Percentiles rank a stretch among this genome's conserved stretches.
Conservation (phyloP, 768 basidiomycete genomes). For the Suillus sp. region DNA sequence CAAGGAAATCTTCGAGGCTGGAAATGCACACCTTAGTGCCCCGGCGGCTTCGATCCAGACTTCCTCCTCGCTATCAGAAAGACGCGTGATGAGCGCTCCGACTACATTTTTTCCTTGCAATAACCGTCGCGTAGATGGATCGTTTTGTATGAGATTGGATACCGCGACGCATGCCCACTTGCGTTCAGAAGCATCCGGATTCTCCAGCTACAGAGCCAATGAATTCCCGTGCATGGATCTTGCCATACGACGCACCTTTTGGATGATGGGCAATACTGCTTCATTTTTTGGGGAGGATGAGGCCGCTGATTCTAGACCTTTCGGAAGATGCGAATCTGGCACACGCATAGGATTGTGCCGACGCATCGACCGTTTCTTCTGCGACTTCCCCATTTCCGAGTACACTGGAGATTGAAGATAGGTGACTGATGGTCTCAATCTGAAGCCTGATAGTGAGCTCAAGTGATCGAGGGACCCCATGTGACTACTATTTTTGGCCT, state of each 20-base stretch:
- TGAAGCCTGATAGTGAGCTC: conserved; percentile 1
- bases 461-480: background rate
- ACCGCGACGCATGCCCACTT: conserved; percentile 97
- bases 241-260: conserved; percentile 61
- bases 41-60: conserved; percentile 90
- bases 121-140: conserved; percentile 86
- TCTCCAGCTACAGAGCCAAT: conserved; percentile 59
- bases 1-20: conserved; percentile 15
- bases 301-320: conserved; percentile 75
- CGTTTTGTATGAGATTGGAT: conserved; percentile 94
- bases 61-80: conserved; percentile 89
- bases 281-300: conserved; percentile 75
- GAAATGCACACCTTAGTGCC: conserved; percentile 64
- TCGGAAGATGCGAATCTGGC: conserved; percentile 87
- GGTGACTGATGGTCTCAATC: conserved; percentile 4
- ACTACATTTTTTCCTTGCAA: conserved; percentile 92
- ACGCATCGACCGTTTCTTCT: conserved; percentile 83
- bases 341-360: conserved; percentile 94
- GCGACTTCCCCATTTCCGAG: conserved; percentile 82
- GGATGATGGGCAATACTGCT: conserved; percentile 83
- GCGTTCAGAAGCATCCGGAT: conserved; percentile 74
- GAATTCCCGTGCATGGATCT: conserved; percentile 1
- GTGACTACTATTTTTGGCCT: conserved; percentile 6
- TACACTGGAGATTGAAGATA: background rate
- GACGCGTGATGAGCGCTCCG: conserved; percentile 79